Conservation (phyloP, 495 filamentous ascomycete genomes). For the Talaromyces stipitatus region DNA sequence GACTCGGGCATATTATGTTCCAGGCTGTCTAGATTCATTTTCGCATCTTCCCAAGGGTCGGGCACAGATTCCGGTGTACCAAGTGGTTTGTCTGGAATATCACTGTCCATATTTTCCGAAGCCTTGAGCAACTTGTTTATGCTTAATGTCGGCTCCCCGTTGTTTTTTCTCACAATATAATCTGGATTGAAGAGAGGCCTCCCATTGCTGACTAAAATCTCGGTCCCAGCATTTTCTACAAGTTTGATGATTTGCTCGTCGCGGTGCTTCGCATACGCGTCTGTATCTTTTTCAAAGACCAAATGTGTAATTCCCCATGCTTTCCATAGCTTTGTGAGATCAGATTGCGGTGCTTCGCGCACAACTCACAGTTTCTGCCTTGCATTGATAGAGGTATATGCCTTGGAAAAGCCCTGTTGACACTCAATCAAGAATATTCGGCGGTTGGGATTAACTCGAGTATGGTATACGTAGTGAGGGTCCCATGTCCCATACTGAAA, state of each 20-base stretch:
- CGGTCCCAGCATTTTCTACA: conserved; percentile 54
- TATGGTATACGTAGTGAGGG: conserved; percentile 63
- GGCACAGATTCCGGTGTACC: conserved; percentile 47
- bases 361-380: conserved; percentile 60
- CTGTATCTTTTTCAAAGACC: conserved; percentile 68
- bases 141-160: conserved; percentile 61
- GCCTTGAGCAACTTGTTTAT: conserved; percentile 53
- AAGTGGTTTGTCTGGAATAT: conserved; percentile 47
- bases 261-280: conserved; percentile 55
- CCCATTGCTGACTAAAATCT: conserved; percentile 51
- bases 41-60: conserved; percentile 43
- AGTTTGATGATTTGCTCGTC: conserved; percentile 46
- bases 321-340: conserved; percentile 60
- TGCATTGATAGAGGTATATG: conserved; percentile 52
- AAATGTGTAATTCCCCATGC: conserved; percentile 61
- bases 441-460: conserved; percentile 56
- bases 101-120: conserved; percentile 32
- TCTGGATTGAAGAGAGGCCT: conserved; percentile 63
- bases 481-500: conserved; percentile 66
- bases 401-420: conserved; percentile 52
- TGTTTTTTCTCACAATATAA: conserved; percentile 52
- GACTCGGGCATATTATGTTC: conserved; percentile 36
- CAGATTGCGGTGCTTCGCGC: conserved; percentile 57
- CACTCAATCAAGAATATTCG: conserved; percentile 66
- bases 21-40: conserved; percentile 39